phyloP scores from a whole-genome alignment of 208 protist genomes.

The Strigomonas culicis region DNA sequence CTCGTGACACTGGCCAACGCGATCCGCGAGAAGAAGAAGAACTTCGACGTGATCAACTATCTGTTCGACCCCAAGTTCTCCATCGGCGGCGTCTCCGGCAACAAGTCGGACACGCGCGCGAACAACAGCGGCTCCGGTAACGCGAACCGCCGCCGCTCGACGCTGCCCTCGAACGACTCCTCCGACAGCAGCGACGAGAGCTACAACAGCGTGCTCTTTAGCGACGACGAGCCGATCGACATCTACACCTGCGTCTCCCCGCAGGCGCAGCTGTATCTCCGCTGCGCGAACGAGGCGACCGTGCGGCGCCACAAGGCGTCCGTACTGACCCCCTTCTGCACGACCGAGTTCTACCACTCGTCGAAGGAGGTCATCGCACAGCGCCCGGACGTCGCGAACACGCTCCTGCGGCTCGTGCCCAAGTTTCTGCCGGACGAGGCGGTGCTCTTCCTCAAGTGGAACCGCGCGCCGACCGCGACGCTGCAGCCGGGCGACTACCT shows the following conservation, averaged over 20 bases:
- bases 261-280: constrained; percentile 45
- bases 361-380: constrained; percentile 12
- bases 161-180: background rate
- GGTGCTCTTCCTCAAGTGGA: constrained; percentile 30
- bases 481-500: constrained; percentile 18
- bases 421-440: constrained; percentile 24
- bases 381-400: constrained; percentile 23
- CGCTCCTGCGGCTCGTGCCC: constrained; percentile 14
- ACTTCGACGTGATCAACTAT: background rate
- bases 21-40: background rate
- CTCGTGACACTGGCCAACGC: constrained; percentile 20
- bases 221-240: constrained; percentile 36
- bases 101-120: background rate
- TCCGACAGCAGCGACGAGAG: background rate
- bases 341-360: constrained; percentile 14
- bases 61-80: background rate
- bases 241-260: constrained; percentile 49
- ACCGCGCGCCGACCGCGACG: constrained; percentile 28
- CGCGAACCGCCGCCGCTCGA: background rate
- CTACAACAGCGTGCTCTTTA: constrained; percentile 33
- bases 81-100: background rate
- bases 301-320: constrained; percentile 31
- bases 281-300: constrained; percentile 44
- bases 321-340: constrained; percentile 39
- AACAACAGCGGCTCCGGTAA: background rate